Base-by-base conservation (phyloP, 192 early-diverging fungal genomes). In the Coemansia javaensis region DNA sequence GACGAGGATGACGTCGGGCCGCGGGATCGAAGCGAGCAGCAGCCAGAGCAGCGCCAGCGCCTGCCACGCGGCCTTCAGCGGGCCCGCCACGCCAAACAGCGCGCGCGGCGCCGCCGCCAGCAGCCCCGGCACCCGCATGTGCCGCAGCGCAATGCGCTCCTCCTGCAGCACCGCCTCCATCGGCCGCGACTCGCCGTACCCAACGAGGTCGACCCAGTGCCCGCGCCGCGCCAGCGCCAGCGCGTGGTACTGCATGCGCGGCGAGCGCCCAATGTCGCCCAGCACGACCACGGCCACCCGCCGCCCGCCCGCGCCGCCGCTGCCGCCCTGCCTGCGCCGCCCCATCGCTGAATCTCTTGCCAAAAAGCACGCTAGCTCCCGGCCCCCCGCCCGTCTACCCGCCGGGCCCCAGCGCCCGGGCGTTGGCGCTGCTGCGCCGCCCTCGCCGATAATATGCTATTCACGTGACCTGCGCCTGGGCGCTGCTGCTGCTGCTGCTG, bases 221-320 rank as follows among this genome's bases (percentile, higher is more conserved):
- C 87, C 87, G 4, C 68, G 71, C 27, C 67, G 51, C 6, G 83
- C 80, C 32, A 95, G 74, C 20, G 87, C 88, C 7, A 86, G 50
- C 31, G 90, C 90, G 63, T 98, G 95, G 51, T 90, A 84, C 44
- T 86, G 80, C 86, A 93, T 97, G n/a, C 93, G 82, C 11, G 95
- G 93, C 12, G 87, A 88, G 39, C 86, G 75, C 6, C 88, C 88
- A 60, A 91, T 81, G 44, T 93, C 90, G 4, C 90, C 90, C 18
- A 93, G 66, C 4, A 93, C 90, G 7, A 92, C 43, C 13, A 78
- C 42, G 5, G 61, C 62, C 13, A 74, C 44, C 2, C 59, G 49
- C 20, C 32, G 22, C 40, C 40, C 11, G 21, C 21, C 4, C 7
- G n/a, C 11, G 21, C 40, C 11, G 21, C 40, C 4, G 21, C 14